Evolutionary conservation across 129 eudicot species (phyloP).

Genomic region (Gnaphalium uliginosum): DNA sequence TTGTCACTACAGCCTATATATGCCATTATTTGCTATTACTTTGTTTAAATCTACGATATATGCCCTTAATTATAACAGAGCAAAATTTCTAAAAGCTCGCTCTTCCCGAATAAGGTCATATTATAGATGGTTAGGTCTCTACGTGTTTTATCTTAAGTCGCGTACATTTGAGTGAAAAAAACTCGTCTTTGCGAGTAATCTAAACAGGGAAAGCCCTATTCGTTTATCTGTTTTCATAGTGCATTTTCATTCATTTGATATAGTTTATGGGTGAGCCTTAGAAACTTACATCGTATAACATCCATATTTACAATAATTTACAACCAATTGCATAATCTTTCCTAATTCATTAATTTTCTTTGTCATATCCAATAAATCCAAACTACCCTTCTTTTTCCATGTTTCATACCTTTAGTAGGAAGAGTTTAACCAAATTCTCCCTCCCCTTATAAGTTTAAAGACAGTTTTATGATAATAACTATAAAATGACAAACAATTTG

Average conservation of each 20-base stretch:
- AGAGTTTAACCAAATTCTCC: not conserved
- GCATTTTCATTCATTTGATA: conserved; percentile 1
- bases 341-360: not conserved
- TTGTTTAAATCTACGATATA: not conserved
- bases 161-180: too few species aligned
- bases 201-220: too few species aligned
- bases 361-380: not conserved
- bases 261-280: not conserved
- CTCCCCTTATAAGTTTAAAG: not conserved
- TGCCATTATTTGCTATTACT: conserved; percentile 26
- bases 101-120: too few species aligned
- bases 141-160: too few species aligned
- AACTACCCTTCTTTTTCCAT: not conserved
- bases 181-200: too few species aligned
- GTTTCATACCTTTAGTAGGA: not conserved
- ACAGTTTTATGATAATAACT: not conserved
- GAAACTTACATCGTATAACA: not conserved
- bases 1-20: conserved; percentile 12
- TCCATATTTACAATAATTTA: not conserved
- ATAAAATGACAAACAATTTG: not conserved
- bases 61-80: too few species aligned
- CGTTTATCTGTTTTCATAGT: too few species aligned
- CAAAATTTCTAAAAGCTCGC: too few species aligned
- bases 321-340: not conserved
- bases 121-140: too few species aligned